Evolutionary conservation across 2,329 filamentous ascomycete species (phyloP).

Genomic region (Ophiostoma angusticollis): DNA sequence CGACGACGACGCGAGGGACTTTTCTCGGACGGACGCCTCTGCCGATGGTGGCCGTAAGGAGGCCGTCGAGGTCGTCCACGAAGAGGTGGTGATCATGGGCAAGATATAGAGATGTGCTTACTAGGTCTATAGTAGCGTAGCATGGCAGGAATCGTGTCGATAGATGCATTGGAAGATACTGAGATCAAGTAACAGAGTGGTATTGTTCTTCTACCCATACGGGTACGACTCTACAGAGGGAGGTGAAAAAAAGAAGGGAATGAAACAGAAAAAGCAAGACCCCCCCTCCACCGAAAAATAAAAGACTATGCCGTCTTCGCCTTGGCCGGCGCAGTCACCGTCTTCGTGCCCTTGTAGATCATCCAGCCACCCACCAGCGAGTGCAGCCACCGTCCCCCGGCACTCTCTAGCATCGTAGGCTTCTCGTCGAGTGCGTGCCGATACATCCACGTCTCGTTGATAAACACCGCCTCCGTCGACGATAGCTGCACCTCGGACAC

Average conservation of each 20-base stretch:
- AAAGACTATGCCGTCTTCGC: conserved; percentile 1
- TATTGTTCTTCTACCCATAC: neutral
- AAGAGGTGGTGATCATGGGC: conserved; percentile 1
- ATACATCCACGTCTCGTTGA: conserved; percentile 30
- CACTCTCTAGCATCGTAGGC: conserved; percentile 20
- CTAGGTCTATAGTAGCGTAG: neutral
- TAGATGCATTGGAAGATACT: neutral
- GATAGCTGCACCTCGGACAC: conserved; percentile 15
- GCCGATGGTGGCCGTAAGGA: neutral
- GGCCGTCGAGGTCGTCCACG: conserved; percentile 5
- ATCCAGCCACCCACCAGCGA: conserved; percentile 9
- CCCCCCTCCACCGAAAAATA: too few relatives aligned
- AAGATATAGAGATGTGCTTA: too few relatives aligned
- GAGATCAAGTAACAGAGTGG: neutral
- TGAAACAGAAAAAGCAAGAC: neutral
- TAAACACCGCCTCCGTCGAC: conserved; percentile 16
- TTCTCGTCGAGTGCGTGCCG: conserved; percentile 17
- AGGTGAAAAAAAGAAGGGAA: neutral
- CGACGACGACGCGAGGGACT: conserved; percentile 3
- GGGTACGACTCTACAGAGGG: too few relatives aligned
- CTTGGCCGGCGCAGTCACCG: conserved; percentile 2
- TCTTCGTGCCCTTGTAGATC: conserved; percentile 8
- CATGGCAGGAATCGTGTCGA: neutral
- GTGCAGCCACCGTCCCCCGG: conserved; percentile 21
- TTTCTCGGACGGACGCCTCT: neutral